These are phyloP conservation scores for Diaporthe ilicicola DNA, from an alignment of 2,329 filamentous ascomycete genomes.

Conservation along the genomic window DNA sequence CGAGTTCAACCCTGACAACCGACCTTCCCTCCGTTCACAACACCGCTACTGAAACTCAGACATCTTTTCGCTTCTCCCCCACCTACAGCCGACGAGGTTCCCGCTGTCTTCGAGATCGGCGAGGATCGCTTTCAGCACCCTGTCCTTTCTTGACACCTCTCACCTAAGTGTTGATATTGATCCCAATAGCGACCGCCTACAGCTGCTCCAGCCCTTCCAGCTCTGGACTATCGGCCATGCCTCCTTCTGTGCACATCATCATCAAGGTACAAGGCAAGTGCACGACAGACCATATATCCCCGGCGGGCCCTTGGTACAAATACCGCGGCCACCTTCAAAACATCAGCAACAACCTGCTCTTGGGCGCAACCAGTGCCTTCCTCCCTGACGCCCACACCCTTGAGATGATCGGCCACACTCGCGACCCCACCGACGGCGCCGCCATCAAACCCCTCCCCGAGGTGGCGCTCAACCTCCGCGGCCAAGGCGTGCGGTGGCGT, in stretches of 20 bases:
- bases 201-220: conserved; percentile 40
- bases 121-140: conserved; percentile 40
- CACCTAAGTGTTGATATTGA: conserved; percentile 40
- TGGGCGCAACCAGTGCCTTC: conserved; percentile 45
- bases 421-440: conserved; percentile 34
- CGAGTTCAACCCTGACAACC: conserved; percentile 95
- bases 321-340: conserved; percentile 50
- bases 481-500: conserved; percentile 39
- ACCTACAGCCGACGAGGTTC: conserved; percentile 41
- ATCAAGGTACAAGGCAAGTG: conserved; percentile 48
- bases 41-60: conserved; percentile 7
- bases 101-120: conserved; percentile 37
- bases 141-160: conserved; percentile 32
- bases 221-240: conserved; percentile 40
- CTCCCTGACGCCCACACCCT: conserved; percentile 37
- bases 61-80: conserved; percentile 39
- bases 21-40: conserved; percentile 56
- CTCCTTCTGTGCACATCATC: conserved; percentile 39
- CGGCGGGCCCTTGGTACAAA: conserved; percentile 49
- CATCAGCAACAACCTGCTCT: conserved; percentile 47
- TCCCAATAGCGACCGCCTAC: conserved; percentile 41
- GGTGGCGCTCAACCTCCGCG: conserved; percentile 39
- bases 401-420: conserved; percentile 40
- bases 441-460: conserved; percentile 38
- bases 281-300: conserved; percentile 50